Conservation (phyloP, 441 rosid genomes). For the Populus hybrid region DNA sequence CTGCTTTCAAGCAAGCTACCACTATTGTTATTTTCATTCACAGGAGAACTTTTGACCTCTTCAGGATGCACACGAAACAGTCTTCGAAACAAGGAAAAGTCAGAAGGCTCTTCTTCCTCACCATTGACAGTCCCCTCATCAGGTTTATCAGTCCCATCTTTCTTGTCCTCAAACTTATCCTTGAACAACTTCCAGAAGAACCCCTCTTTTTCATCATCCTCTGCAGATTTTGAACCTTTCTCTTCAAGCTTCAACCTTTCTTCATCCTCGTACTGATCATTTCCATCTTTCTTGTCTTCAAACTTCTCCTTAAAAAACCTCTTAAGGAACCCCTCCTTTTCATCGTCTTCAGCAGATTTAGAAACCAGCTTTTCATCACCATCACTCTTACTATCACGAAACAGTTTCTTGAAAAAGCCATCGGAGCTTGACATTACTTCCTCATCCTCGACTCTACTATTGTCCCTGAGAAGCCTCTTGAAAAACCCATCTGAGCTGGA, state of each 20-base stretch:
- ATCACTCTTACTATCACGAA: conserved; percentile 58
- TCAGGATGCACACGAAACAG: conserved; percentile 95
- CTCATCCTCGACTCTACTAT: conserved; percentile 57
- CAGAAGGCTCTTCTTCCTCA: conserved; percentile 91
- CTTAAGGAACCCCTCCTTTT: conserved; percentile 80
- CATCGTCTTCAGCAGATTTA: conserved; percentile 75
- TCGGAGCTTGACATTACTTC: conserved; percentile 37
- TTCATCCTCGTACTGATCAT: conserved; percentile 41
- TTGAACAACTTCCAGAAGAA: conserved; percentile 75
- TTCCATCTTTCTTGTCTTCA: conserved; percentile 74
- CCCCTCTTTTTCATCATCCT: conserved; percentile 88
- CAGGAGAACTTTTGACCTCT: conserved; percentile 50
- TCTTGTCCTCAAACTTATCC: conserved; percentile 83
- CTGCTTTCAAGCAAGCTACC: conserved; percentile 72
- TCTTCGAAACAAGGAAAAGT: conserved; percentile 74
- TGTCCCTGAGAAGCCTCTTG: conserved; percentile 77
- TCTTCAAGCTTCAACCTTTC: conserved; percentile 40
- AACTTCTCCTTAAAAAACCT: conserved; percentile 76
- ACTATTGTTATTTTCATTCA: conserved; percentile 50
- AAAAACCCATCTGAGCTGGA: conserved; percentile 81
- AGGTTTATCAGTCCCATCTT: conserved; percentile 66
- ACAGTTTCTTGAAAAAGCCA: conserved; percentile 69
- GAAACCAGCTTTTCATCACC: conserved; percentile 38
- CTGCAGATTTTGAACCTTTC: conserved; percentile 65
- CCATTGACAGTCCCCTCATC: conserved; percentile 41